Percentiles rank a stretch among this genome's conserved stretches.
Evolutionary conservation across 2,329 filamentous ascomycete genomes (phyloP).

Genomic region (Pseudogymnoascus sp.): DNA sequence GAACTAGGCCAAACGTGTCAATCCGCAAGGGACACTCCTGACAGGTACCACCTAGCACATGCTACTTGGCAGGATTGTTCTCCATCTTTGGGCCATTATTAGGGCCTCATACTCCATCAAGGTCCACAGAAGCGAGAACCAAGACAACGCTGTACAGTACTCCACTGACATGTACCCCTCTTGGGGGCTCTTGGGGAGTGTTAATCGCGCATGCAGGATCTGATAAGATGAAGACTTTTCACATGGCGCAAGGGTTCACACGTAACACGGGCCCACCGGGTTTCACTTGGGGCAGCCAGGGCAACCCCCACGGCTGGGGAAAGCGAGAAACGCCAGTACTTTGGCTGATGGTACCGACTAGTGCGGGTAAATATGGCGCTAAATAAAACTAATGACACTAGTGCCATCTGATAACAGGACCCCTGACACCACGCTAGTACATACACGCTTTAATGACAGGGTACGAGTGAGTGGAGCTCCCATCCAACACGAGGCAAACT

Average conservation of each 20-base stretch:
- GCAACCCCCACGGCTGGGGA: neutral
- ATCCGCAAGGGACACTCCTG: neutral
- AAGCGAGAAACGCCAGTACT: neutral
- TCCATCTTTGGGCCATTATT: neutral
- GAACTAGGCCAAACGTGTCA: neutral
- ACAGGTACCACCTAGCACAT: neutral
- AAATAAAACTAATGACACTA: neutral
- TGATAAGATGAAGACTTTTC: constrained; percentile 4
- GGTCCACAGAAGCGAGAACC: neutral
- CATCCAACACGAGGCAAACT: constrained; percentile 12
- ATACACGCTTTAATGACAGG: too few relatives aligned
- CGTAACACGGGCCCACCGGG: neutral
- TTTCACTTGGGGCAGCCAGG: neutral
- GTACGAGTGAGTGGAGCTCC: neutral
- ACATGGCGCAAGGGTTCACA: neutral
- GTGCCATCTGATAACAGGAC: constrained; percentile 6
- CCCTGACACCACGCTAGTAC: neutral
- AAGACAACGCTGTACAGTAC: neutral
- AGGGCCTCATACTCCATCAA: neutral
- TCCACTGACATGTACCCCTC: neutral
- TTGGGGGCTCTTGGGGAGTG: too few relatives aligned
- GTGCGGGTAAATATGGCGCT: neutral
- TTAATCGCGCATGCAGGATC: constrained; percentile 2
- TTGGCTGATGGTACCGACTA: neutral
- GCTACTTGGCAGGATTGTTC: neutral